Conservation (phyloP, 192 early-diverging fungal genomes). For the Coemansia sp. region DNA sequence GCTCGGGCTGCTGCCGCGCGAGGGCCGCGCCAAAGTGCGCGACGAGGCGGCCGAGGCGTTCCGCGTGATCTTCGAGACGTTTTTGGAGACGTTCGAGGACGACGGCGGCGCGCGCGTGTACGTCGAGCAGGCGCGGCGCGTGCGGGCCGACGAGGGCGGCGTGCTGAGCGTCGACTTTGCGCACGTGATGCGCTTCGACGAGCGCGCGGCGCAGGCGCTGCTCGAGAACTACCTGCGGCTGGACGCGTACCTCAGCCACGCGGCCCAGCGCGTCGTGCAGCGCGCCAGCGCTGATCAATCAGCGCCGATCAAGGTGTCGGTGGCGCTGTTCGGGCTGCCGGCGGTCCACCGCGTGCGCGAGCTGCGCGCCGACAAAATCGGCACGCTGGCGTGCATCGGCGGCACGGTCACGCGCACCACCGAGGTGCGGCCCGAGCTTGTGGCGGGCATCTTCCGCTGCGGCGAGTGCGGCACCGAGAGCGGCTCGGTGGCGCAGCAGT, state of each 20-base stretch:
- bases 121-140: slow-evolving; percentile 62
- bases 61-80: slow-evolving; percentile 66
- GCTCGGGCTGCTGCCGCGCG: slow-evolving; percentile 32
- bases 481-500: slow-evolving; percentile 91
- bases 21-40: slow-evolving; percentile 47
- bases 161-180: slow-evolving; percentile 77
- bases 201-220: slow-evolving; percentile 64
- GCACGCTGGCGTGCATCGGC: slow-evolving; percentile 74
- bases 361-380: slow-evolving; percentile 78
- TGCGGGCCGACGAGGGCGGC: slow-evolving; percentile 59
- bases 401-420: slow-evolving; percentile 97
- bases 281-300: not conserved
- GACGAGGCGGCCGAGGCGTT: slow-evolving; percentile 72
- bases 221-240: slow-evolving; percentile 74
- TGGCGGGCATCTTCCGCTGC: slow-evolving; percentile 90
- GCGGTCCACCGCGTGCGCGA: slow-evolving; percentile 72
- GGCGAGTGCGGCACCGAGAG: slow-evolving; percentile 76
- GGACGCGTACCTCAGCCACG: slow-evolving; percentile 82
- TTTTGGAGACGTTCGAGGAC: slow-evolving; percentile 60
- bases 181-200: slow-evolving; percentile 60
- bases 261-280: slow-evolving; percentile 77
- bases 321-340: slow-evolving; percentile 69
- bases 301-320: slow-evolving; percentile 25
- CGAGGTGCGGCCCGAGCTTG: slow-evolving; percentile 93
- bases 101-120: slow-evolving; percentile 57